Base-by-base conservation (phyloP, 495 filamentous ascomycete genomes). In the Penicillium flavigenum region DNA sequence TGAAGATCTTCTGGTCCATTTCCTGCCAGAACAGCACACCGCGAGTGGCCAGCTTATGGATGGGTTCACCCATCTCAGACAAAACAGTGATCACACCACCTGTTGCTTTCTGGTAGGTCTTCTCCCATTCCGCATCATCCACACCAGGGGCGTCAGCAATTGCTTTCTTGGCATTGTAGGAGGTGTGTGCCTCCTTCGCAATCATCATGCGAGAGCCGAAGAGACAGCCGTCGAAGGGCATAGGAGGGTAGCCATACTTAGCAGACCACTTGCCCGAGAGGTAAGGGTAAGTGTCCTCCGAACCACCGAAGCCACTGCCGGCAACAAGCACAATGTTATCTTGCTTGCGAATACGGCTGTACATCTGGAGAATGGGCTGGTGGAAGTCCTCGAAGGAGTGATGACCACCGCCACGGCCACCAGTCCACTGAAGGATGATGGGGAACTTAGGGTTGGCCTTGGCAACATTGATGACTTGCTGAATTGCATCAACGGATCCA, bases 11-110 rank as follows among this genome's bases (percentile, higher is more conserved):
- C 69, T 90, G 83, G 63, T 98, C 94, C 90, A 98, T 95, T 72
- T 98, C 94, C 54, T 91, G 87, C 94, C 94, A 98, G 74, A 98
- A 94, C 42, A 82, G 76, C 29, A 98, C 92, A 79, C 94, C 94
- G 43, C 94, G 84, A 24, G 94, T 98, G 22, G 94, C 94, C 56
- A 98, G 81, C 76, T 98, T 98, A 79, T 98, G 94, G 59, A 98
- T 98, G 10, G 94, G 94, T 77, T 98, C 94, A 38, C 94, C 94
- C 94, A 98, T 98, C 71, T 98, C 94, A 5, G 94, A 98, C 54
- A 90, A 80, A 41, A 98, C 93, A n/a, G 94, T 97, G 64, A 98
- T 90, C 29, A 98, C 87, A 65, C 94, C 94, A 66, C 94, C 94
- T 44, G 91, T 88, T 39, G 90, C 76, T 4, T 90, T 87, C 72